Conservation (phyloP, 1,284 basidiomycete genomes). For the Heterobasidion parviporum region DNA sequence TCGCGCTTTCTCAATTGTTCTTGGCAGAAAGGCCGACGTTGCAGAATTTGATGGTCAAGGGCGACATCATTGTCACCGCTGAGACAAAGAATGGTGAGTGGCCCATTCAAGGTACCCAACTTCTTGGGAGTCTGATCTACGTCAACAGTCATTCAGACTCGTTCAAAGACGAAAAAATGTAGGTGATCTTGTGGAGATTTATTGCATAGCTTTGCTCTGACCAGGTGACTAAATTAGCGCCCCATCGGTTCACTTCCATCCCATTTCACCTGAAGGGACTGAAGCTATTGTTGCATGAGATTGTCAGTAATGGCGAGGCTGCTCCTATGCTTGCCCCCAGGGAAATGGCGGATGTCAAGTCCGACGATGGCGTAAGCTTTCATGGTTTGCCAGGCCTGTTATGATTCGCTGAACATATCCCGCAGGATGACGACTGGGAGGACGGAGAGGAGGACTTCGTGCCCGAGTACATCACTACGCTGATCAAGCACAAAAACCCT, state of each 20-base stretch:
- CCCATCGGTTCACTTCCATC: constrained; percentile 79
- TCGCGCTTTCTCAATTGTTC: constrained; percentile 79
- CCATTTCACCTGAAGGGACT: constrained; percentile 88
- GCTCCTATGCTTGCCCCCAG: constrained; percentile 50
- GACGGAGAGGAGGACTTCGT: constrained; percentile 58
- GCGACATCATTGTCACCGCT: constrained; percentile 83
- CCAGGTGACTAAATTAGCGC: constrained; percentile 47
- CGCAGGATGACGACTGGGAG: constrained; percentile 85
- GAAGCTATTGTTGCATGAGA: constrained; percentile 82
- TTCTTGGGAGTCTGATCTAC: constrained; percentile 10
- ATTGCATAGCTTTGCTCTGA: not conserved
- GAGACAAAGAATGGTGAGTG: constrained; percentile 73
- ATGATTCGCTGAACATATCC: not conserved
- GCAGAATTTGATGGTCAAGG: constrained; percentile 70
- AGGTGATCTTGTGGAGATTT: constrained; percentile 20
- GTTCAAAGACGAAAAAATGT: constrained; percentile 85
- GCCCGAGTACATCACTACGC: constrained; percentile 59
- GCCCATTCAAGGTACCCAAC: constrained; percentile 9
- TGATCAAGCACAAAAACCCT: constrained; percentile 55
- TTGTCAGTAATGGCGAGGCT: constrained; percentile 66
- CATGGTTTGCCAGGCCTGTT: not conserved
- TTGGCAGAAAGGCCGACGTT: constrained; percentile 57
- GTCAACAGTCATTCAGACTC: constrained; percentile 84
- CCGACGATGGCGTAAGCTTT: constrained; percentile 68
- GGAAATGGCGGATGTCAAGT: constrained; percentile 46